Conservation (phyloP, 768 basidiomycete species). For the Albatrellus ellisii region DNA sequence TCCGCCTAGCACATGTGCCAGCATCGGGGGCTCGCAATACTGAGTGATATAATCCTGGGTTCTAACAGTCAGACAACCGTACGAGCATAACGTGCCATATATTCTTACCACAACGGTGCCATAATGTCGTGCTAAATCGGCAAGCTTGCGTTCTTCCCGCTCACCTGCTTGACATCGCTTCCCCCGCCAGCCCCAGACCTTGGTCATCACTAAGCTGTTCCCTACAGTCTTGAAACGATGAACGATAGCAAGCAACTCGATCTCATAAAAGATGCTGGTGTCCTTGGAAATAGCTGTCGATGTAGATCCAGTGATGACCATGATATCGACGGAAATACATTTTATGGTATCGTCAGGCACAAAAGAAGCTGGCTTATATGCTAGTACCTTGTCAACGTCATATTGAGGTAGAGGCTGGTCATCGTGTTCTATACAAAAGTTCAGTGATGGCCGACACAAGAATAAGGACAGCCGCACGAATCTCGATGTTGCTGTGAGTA, state of each 20-base stretch:
- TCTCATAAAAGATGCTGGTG: constrained; percentile 54
- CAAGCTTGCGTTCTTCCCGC: constrained; percentile 50
- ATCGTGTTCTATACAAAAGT: constrained; percentile 15
- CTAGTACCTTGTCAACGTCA: constrained; percentile 35
- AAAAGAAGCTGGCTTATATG: constrained; percentile 16
- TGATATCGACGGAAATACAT: constrained; percentile 65
- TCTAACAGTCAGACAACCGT: not conserved
- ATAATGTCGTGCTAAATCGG: constrained; percentile 63
- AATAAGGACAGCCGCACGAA: too few species aligned
- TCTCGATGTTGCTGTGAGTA: too few species aligned
- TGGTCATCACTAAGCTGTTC: constrained; percentile 54
- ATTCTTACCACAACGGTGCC: constrained; percentile 47
- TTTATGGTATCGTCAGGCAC: constrained; percentile 24
- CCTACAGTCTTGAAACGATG: constrained; percentile 53
- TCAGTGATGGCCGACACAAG: too few species aligned
- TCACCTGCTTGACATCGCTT: constrained; percentile 38
- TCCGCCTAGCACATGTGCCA: constrained; percentile 56
- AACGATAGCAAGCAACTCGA: constrained; percentile 55
- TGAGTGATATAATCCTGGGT: constrained; percentile 34
- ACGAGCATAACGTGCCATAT: not conserved
- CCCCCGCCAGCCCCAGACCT: constrained; percentile 71
- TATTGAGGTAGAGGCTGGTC: constrained; percentile 34
- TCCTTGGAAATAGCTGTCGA: constrained; percentile 33
- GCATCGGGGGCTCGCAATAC: constrained; percentile 45
- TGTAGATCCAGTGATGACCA: constrained; percentile 40